Conservation (phyloP, 73 alveolate species). For the Paramecium caudatum region DNA sequence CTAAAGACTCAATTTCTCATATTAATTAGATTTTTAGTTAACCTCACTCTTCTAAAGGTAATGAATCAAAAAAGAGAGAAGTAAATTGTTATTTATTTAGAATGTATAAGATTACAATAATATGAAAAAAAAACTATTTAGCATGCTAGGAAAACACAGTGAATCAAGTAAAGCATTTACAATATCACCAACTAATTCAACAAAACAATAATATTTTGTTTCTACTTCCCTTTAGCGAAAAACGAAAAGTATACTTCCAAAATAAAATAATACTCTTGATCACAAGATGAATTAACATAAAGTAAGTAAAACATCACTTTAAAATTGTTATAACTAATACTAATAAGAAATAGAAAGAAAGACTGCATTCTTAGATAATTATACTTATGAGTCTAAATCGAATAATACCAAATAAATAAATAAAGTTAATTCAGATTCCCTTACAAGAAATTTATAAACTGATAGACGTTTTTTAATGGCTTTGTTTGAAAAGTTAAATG, state of each 20-base stretch:
- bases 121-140: slow-evolving; percentile 20
- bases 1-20: slow-evolving; percentile 21
- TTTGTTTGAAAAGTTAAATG: slow-evolving; percentile 44
- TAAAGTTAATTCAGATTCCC: neutral
- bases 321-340: too few species aligned
- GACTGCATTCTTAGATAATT: neutral
- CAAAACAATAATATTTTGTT: slow-evolving; percentile 13
- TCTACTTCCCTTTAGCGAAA: neutral
- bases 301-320: too few species aligned
- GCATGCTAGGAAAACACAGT: neutral
- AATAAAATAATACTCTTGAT: slow-evolving; percentile 1
- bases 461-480: slow-evolving; percentile 41
- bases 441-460: neutral
- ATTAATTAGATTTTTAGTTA: slow-evolving; percentile 2
- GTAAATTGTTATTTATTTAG: slow-evolving; percentile 49
- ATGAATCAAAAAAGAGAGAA: slow-evolving; percentile 1
- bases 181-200: slow-evolving; percentile 33
- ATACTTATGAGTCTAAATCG: slow-evolving; percentile 11
- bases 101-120: slow-evolving; percentile 40
- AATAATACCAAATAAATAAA: neutral
- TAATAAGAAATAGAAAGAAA: slow-evolving; percentile 11
- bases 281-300: too few species aligned
- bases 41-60: slow-evolving; percentile 38
- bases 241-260: neutral
- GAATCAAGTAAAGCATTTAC: slow-evolving; percentile 28